Percentiles rank a stretch among this genome's conserved stretches.
phyloP scores from a whole-genome alignment of 768 basidiomycete species.

The Mycena rebaudengoi region DNA sequence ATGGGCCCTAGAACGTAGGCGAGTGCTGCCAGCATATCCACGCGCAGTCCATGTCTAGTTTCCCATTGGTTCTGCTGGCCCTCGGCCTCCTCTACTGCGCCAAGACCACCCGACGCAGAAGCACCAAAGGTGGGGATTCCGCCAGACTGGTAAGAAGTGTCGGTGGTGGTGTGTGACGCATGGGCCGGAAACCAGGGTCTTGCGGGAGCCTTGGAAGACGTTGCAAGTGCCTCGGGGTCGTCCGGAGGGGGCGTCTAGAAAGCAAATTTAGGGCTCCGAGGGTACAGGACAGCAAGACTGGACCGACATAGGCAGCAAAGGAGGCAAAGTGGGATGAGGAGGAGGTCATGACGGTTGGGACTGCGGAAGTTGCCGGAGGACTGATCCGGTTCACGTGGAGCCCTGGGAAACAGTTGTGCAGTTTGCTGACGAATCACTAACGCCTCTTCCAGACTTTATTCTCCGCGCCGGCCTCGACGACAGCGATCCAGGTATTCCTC shows the following conservation, averaged over 20 bases:
- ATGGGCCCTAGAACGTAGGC: slow-evolving; percentile 77
- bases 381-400: neutral
- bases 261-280: slow-evolving; percentile 7
- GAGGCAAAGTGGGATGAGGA: slow-evolving; percentile 54
- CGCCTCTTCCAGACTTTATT: slow-evolving; percentile 17
- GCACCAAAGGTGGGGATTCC: slow-evolving; percentile 65
- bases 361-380: too few species aligned
- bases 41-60: slow-evolving; percentile 70
- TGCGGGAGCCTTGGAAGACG: slow-evolving; percentile 37
- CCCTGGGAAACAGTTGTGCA: slow-evolving; percentile 42
- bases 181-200: slow-evolving; percentile 64
- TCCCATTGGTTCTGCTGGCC: slow-evolving; percentile 69
- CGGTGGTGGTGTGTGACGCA: slow-evolving; percentile 33
- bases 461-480: slow-evolving; percentile 50
- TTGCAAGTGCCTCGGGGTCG: slow-evolving; percentile 46
- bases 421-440: neutral
- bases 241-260: slow-evolving; percentile 67
- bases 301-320: slow-evolving; percentile 70
- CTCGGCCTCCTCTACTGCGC: slow-evolving; percentile 49
- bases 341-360: slow-evolving; percentile 38
- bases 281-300: neutral
- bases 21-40: slow-evolving; percentile 71
- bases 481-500: slow-evolving; percentile 38
- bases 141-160: slow-evolving; percentile 75
- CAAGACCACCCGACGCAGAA: slow-evolving; percentile 48